These are phyloP conservation scores for Cyclotella choctawhatcheeana DNA, from an alignment of 108 stramenopile genomes.

Conservation along the genomic window DNA sequence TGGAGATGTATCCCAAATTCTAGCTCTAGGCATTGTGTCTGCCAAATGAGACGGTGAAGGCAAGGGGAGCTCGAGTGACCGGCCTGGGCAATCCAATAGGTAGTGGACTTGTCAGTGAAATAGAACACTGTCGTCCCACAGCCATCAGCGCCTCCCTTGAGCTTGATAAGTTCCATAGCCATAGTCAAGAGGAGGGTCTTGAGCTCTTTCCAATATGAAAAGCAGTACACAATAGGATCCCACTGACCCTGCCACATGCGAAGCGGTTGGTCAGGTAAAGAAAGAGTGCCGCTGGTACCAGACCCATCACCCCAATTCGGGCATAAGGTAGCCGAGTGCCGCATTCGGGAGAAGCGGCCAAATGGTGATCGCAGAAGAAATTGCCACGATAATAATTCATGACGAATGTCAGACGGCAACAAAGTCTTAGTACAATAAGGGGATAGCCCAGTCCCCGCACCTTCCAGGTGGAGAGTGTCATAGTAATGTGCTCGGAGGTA, in stretches of 20 bases:
- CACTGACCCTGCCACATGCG: slow-evolving; percentile 10
- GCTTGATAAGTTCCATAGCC: neutral
- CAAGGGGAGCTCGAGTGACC: neutral
- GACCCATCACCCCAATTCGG: slow-evolving; percentile 6
- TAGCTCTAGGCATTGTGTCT: neutral
- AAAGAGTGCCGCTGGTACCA: neutral
- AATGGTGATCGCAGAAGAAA: neutral
- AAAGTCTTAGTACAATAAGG: neutral
- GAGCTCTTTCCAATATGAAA: slow-evolving; percentile 9
- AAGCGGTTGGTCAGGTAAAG: slow-evolving; percentile 1
- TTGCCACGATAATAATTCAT: neutral
- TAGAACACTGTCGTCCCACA: neutral
- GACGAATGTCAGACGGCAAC: neutral
- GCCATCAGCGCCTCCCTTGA: neutral
- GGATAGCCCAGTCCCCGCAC: neutral
- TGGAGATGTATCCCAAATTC: neutral
- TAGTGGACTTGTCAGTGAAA: slow-evolving; percentile 1
- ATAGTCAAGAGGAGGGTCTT: neutral
- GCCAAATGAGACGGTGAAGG: neutral
- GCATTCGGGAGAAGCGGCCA: neutral
- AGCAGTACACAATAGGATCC: neutral
- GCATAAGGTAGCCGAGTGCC: neutral
- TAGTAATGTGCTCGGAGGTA: neutral
- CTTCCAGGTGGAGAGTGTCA: neutral
- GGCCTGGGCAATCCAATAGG: neutral